Percentiles rank a stretch among this genome's conserved stretches.
Conservation (phyloP, 768 basidiomycete species). For the Suillus variegatus region DNA sequence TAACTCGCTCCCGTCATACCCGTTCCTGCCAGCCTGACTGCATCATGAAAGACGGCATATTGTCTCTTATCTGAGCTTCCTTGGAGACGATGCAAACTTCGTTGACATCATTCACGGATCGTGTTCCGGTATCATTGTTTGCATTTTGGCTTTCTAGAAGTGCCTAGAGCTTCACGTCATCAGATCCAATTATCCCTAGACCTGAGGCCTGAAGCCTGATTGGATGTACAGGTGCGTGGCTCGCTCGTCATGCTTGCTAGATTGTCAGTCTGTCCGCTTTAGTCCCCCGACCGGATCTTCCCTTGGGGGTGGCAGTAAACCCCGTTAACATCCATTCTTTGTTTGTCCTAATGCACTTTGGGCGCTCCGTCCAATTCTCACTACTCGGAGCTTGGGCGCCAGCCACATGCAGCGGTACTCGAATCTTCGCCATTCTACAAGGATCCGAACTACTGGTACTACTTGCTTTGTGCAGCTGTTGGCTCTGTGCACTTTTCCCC, state of each 20-base stretch:
- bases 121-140: not conserved
- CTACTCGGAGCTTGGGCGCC: not conserved
- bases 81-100: not conserved
- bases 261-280: not conserved
- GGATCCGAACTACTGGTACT: not conserved
- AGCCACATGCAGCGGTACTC: not conserved
- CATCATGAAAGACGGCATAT: not conserved
- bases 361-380: not conserved
- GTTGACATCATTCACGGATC: not conserved
- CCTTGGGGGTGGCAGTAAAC: not conserved
- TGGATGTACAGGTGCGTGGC: not conserved
- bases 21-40: not conserved
- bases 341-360: not conserved
- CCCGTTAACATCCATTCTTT: not conserved
- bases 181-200: not conserved
- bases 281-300: not conserved
- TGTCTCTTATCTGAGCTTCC: not conserved
- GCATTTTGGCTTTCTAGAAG: not conserved
- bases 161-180: not conserved
- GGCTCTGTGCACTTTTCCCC: not conserved
- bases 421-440: too few species aligned
- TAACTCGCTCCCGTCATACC: not conserved
- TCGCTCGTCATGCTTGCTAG: not conserved
- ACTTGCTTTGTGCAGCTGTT: not conserved
- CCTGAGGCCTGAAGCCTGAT: conserved; percentile 5